Evolutionary conservation across 176 grass and related monocot genomes (phyloP).

Genomic region (Zoysia pacifica): DNA sequence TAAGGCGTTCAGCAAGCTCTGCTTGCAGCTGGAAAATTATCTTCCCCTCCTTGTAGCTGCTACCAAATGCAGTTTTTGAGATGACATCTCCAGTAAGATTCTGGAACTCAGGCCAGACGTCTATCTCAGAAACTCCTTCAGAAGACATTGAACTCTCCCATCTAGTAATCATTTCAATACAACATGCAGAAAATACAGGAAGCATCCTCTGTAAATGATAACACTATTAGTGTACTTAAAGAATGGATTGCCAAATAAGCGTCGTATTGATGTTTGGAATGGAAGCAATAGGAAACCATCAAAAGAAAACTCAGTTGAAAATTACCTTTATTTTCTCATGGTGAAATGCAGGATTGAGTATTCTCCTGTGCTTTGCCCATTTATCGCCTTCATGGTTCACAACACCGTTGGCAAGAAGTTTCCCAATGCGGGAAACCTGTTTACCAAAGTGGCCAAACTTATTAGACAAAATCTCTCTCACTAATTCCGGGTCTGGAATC

Average conservation of each 20-base stretch:
- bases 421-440: neutral
- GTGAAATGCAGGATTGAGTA: constrained; percentile 81
- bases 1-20: constrained; percentile 49
- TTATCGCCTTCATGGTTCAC: constrained; percentile 56
- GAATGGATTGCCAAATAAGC: neutral
- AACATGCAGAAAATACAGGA: constrained; percentile 62
- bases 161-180: constrained; percentile 57
- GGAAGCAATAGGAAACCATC: neutral
- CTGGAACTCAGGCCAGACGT: constrained; percentile 64
- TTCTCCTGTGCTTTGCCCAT: constrained; percentile 74
- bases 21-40: constrained; percentile 72
- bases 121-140: constrained; percentile 54
- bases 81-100: constrained; percentile 77
- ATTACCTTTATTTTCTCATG: constrained; percentile 73
- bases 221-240: constrained; percentile 7
- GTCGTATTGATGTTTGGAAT: neutral
- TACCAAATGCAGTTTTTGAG: constrained; percentile 78
- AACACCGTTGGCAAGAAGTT: constrained; percentile 45
- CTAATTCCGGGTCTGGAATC: constrained; percentile 50
- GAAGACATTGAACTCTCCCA: constrained; percentile 57
- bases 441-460: constrained; percentile 62
- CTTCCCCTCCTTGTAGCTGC: constrained; percentile 71
- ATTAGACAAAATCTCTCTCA: constrained; percentile 56
- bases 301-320: neutral
- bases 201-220: constrained; percentile 52